phyloP scores from a whole-genome alignment of 2,329 filamentous ascomycete genomes.

The Chrysoporthe deuterocubensis region DNA sequence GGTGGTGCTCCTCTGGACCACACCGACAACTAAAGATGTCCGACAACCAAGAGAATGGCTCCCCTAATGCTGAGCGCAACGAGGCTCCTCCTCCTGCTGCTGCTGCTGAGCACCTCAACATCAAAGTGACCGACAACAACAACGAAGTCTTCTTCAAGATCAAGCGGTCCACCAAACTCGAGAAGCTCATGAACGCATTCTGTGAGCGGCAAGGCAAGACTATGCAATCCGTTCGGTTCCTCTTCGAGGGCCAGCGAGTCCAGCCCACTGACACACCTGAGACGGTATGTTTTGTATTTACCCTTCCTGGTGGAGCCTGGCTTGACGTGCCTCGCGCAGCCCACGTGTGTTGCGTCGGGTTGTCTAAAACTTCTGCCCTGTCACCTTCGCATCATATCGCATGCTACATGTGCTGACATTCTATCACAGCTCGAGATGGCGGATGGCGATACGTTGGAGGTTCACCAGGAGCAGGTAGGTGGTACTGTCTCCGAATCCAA shows the following conservation, averaged over 20 bases:
- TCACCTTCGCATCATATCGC: conserved; percentile 29
- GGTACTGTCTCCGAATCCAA: not conserved
- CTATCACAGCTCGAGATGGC: conserved; percentile 83
- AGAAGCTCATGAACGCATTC: conserved; percentile 98
- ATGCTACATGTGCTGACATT: conserved; percentile 27
- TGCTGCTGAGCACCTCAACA: conserved; percentile 86
- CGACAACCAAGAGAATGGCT: conserved; percentile 56
- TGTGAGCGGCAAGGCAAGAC: conserved; percentile 95
- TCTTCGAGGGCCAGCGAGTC: conserved; percentile 95
- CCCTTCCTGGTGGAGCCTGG: conserved; percentile 12
- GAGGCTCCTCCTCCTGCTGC: conserved; percentile 41
- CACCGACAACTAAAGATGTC: conserved; percentile 39
- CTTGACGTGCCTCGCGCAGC: not conserved
- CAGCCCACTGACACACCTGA: conserved; percentile 89
- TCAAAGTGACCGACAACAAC: conserved; percentile 99
- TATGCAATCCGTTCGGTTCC: conserved; percentile 81
- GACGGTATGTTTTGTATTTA: conserved; percentile 64
- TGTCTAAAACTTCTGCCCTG: not conserved
- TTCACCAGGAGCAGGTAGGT: conserved; percentile 94
- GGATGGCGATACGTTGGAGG: conserved; percentile 94
- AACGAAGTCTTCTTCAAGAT: conserved; percentile 99
- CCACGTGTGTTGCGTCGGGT: conserved; percentile 1
- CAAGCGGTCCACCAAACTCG: conserved; percentile 92
- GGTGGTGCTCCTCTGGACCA: not conserved
- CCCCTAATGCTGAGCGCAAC: conserved; percentile 46